Evolutionary conservation across 208 protist species (phyloP).

Genomic region (Wallacemonas sp.): DNA sequence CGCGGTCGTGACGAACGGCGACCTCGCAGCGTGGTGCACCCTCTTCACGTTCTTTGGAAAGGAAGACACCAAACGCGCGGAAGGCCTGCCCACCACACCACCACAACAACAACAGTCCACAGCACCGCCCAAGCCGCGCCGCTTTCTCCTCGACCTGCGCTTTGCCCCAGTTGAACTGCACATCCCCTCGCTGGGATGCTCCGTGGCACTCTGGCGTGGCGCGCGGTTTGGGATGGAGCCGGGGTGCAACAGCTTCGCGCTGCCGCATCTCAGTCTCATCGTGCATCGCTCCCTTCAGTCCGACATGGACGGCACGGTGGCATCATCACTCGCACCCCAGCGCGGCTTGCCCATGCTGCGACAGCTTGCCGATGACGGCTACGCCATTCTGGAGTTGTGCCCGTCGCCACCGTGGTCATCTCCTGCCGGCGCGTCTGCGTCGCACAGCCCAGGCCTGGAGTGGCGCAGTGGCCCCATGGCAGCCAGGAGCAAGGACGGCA

Average conservation of each 20-base stretch:
- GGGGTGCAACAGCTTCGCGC: constrained; percentile 22
- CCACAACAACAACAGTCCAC: constrained; percentile 4
- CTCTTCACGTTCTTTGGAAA: constrained; percentile 39
- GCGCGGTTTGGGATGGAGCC: constrained; percentile 19
- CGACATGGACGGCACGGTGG: neutral
- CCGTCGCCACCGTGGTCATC: neutral
- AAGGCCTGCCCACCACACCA: neutral
- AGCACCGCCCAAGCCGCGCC: constrained; percentile 16
- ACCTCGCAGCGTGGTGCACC: constrained; percentile 49
- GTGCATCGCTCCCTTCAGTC: constrained; percentile 13
- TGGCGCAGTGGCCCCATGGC: constrained; percentile 4
- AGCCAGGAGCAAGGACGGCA: neutral
- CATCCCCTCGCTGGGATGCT: constrained; percentile 29
- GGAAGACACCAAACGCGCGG: constrained; percentile 13
- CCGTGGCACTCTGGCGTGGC: constrained; percentile 53
- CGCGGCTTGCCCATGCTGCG: constrained; percentile 9
- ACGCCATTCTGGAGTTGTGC: constrained; percentile 1
- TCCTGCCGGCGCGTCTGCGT: neutral
- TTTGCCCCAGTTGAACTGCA: constrained; percentile 39
- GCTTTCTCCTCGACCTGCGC: constrained; percentile 29
- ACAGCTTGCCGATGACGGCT: constrained; percentile 12
- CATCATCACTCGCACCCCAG: neutral
- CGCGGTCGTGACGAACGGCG: constrained; percentile 15
- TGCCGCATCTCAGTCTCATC: constrained; percentile 10
- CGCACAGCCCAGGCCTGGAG: neutral